phyloP scores from a whole-genome alignment of 805 yeast genomes.

The Torulaspora gathmanii region DNA sequence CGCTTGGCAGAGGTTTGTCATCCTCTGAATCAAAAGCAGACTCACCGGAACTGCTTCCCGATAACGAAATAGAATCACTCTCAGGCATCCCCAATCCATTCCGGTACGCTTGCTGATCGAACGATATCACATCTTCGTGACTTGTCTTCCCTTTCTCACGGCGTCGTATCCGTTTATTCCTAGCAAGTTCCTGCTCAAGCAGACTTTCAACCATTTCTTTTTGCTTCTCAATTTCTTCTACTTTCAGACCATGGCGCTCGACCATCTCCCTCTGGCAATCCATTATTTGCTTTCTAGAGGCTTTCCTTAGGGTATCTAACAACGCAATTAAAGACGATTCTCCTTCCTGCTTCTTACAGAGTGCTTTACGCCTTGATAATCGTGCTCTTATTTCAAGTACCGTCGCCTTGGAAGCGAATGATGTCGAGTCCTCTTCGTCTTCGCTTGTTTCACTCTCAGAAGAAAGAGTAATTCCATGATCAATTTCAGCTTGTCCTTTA shows the following conservation, averaged over 20 bases:
- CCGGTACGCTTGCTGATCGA: constrained; percentile 11
- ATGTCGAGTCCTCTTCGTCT: constrained; percentile 12
- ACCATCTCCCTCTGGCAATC: constrained; percentile 46
- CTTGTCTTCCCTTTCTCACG: constrained; percentile 36
- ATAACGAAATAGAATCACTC: constrained; percentile 3
- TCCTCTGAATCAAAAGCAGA: constrained; percentile 17
- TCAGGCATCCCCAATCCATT: constrained; percentile 6
- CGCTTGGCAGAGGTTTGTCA: constrained; percentile 19
- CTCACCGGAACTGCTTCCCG: constrained; percentile 6
- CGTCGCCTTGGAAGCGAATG: constrained; percentile 34
- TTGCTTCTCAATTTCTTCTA: constrained; percentile 39
- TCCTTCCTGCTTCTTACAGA: constrained; percentile 2
- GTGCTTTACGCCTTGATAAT: constrained; percentile 26
- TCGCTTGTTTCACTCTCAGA: constrained; percentile 18
- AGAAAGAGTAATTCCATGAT: constrained; percentile 17
- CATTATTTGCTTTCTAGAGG: constrained; percentile 47
- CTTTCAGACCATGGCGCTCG: constrained; percentile 42
- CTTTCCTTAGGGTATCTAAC: constrained; percentile 38
- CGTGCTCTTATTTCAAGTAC: constrained; percentile 37
- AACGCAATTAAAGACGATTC: constrained; percentile 31
- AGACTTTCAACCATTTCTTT: constrained; percentile 33
- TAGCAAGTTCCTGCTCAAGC: constrained; percentile 48
- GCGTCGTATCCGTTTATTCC: constrained; percentile 43
- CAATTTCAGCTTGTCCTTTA: constrained; percentile 13
- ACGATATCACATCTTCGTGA: constrained; percentile 30